Evolutionary conservation across 768 basidiomycete genomes (phyloP).

Genomic region (Macrolepiota albuminosa): DNA sequence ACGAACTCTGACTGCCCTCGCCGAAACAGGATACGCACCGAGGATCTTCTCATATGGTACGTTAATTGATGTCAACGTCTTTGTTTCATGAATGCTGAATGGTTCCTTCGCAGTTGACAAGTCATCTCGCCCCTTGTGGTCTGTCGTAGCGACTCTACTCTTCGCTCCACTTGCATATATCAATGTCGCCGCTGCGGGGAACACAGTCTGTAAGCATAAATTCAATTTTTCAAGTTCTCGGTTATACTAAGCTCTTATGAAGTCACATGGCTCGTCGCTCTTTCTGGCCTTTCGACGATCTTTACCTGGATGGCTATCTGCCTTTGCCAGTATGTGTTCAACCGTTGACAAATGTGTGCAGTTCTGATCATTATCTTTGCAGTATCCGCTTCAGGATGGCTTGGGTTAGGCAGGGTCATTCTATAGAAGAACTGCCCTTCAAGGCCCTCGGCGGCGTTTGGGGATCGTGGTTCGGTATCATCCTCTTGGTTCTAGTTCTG

Average conservation of each 20-base stretch:
- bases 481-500: slow-evolving; percentile 34
- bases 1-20: slow-evolving; percentile 39
- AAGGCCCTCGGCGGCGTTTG: slow-evolving; percentile 37
- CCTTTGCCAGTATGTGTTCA: slow-evolving; percentile 35
- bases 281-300: slow-evolving; percentile 43
- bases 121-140: slow-evolving; percentile 39
- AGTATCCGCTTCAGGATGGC: slow-evolving; percentile 43
- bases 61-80: not conserved
- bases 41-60: slow-evolving; percentile 34
- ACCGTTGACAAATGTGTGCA: not conserved
- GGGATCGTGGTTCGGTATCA: slow-evolving; percentile 42
- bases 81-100: not conserved
- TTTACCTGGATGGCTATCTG: slow-evolving; percentile 44
- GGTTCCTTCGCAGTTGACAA: slow-evolving; percentile 31
- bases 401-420: slow-evolving; percentile 40
- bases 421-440: slow-evolving; percentile 41
- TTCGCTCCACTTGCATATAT: slow-evolving; percentile 38
- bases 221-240: not conserved
- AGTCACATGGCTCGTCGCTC: slow-evolving; percentile 41
- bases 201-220: slow-evolving; percentile 30
- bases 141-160: slow-evolving; percentile 30
- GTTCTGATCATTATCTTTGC: not conserved
- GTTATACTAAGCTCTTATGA: not conserved
- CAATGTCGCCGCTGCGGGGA: slow-evolving; percentile 31
- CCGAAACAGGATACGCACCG: slow-evolving; percentile 45